A percentile compares a stretch with the other conserved stretches of the same genome.
phyloP scores from a whole-genome alignment of 2,329 filamentous ascomycete species.

The Pseudocercospora fijiensis region DNA sequence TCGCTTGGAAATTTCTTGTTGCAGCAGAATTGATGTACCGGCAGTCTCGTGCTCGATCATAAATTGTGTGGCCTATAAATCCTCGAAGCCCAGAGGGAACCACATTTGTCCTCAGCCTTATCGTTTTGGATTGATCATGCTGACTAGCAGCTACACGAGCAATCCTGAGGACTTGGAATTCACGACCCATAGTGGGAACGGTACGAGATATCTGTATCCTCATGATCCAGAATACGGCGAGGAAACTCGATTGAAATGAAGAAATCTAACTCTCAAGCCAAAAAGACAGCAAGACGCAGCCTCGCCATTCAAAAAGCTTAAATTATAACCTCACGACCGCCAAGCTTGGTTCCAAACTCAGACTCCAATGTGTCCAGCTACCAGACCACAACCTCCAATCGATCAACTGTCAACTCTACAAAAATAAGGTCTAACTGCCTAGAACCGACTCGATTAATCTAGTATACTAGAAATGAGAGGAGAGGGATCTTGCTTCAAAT shows the following conservation, averaged over 20 bases:
- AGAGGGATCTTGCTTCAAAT: too few relatives aligned
- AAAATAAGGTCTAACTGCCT: background rate
- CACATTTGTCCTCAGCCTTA: background rate
- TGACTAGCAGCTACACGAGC: too few relatives aligned
- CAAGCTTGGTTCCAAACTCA: background rate
- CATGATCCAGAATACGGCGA: background rate
- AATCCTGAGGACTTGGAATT: background rate
- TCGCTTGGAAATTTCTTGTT: background rate
- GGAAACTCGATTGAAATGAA: too few relatives aligned
- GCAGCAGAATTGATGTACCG: background rate
- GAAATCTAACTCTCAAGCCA: background rate
- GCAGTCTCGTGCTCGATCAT: background rate
- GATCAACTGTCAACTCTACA: background rate
- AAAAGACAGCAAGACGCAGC: background rate
- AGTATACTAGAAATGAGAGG: too few relatives aligned
- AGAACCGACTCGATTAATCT: background rate
- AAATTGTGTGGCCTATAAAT: background rate
- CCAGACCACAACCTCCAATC: background rate
- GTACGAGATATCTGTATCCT: background rate
- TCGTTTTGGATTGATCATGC: background rate
- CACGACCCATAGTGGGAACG: background rate
- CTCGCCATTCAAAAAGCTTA: background rate
- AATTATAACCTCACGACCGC: background rate
- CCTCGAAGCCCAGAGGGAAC: background rate
- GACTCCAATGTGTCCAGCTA: background rate